Percentiles rank a stretch among this genome's conserved stretches.
Conservation (phyloP, 75 land plant species). For the Chamaecyparis obtusa region DNA sequence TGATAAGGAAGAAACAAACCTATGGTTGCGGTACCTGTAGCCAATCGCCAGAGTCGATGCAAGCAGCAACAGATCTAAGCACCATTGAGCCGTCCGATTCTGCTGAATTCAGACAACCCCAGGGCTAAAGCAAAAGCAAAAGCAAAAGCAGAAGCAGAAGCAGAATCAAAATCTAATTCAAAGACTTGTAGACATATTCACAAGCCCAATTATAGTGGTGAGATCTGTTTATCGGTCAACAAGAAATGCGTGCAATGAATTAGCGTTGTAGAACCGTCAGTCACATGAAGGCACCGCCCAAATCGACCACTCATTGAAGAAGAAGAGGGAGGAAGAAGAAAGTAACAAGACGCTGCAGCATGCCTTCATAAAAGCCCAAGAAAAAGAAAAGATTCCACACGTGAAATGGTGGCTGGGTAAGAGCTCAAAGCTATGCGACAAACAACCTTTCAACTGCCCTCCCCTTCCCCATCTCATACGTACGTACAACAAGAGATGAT, state of each 20-base stretch:
- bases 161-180: neutral
- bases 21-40: neutral
- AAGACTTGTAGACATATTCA: neutral
- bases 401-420: conserved; percentile 7
- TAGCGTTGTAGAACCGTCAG: neutral
- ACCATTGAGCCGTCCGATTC: conserved; percentile 6
- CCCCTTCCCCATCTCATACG: neutral
- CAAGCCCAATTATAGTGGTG: neutral
- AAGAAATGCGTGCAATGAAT: too few relatives aligned
- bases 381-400: conserved; percentile 8
- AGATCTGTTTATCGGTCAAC: too few relatives aligned
- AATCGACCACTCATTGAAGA: conserved; percentile 1
- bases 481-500: neutral
- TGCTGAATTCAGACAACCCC: neutral
- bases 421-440: conserved; percentile 6
- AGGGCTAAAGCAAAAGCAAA: neutral
- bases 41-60: neutral
- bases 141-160: neutral
- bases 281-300: conserved; percentile 4
- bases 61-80: conserved; percentile 7
- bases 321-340: neutral
- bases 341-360: neutral
- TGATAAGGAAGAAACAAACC: neutral
- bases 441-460: conserved; percentile 8
- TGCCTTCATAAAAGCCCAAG: neutral